A percentile compares a stretch with the other conserved stretches of the same genome.
Evolutionary conservation across 2,329 filamentous ascomycete genomes (phyloP).

Genomic region (Fusarium sp.): DNA sequence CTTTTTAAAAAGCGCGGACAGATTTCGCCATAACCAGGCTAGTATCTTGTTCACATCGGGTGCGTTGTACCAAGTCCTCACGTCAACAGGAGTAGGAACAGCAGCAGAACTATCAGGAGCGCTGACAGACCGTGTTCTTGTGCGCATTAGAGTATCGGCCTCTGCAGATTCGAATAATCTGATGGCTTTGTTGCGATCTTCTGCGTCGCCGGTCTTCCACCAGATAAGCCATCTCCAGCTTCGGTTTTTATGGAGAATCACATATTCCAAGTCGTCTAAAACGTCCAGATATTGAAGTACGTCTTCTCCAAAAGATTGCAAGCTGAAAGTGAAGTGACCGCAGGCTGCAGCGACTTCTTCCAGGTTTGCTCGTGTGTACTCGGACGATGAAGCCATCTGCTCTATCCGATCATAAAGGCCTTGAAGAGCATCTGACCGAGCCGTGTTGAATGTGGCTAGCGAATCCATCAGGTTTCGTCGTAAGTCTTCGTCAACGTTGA

Average conservation of each 20-base stretch:
- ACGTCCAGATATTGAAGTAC: slow-evolving; percentile 86
- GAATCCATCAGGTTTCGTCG: slow-evolving; percentile 83
- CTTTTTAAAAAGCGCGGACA: slow-evolving; percentile 57
- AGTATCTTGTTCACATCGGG: slow-evolving; percentile 40
- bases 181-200: slow-evolving; percentile 33
- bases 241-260: slow-evolving; percentile 71
- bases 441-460: slow-evolving; percentile 93
- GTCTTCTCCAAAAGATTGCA: slow-evolving; percentile 92
- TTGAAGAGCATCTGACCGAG: slow-evolving; percentile 84
- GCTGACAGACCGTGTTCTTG: slow-evolving; percentile 8
- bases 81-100: slow-evolving; percentile 6
- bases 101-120: neutral
- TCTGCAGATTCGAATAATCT: slow-evolving; percentile 58
- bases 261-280: slow-evolving; percentile 85
- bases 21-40: slow-evolving; percentile 37
- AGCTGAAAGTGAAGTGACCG: slow-evolving; percentile 93
- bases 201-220: slow-evolving; percentile 66
- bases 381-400: slow-evolving; percentile 65
- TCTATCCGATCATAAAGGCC: slow-evolving; percentile 86
- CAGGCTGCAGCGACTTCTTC: slow-evolving; percentile 97
- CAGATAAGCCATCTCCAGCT: slow-evolving; percentile 89
- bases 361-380: slow-evolving; percentile 81
- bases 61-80: slow-evolving; percentile 23
- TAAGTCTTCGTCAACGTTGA: slow-evolving; percentile 82
- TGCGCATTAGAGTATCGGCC: slow-evolving; percentile 35